Conservation (phyloP, 768 basidiomycete species). For the Lactifluus echinatus region DNA sequence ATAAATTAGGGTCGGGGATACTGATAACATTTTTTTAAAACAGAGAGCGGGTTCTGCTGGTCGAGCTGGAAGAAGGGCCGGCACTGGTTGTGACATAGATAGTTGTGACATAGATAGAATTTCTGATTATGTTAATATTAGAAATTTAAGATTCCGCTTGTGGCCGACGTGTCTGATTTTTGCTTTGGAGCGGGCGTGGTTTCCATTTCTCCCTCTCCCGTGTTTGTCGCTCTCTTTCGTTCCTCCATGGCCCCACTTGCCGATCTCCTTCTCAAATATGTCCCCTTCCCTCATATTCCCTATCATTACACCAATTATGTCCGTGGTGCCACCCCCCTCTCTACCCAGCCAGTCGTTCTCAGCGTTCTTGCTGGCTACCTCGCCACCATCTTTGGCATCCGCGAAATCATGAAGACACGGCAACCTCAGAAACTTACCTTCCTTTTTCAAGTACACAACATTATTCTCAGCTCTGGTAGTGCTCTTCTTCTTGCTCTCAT, state of each 20-base stretch:
- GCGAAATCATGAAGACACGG: constrained; percentile 74
- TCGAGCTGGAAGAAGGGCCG: constrained; percentile 43
- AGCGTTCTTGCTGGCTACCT: constrained; percentile 73
- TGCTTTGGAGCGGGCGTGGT: too few species aligned
- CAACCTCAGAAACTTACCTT: constrained; percentile 66
- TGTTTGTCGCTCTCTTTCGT: constrained; percentile 10
- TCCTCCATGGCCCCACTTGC: constrained; percentile 60
- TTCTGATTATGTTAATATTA: background rate
- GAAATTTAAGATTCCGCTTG: constrained; percentile 7
- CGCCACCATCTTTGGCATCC: constrained; percentile 77
- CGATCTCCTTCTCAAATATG: constrained; percentile 52
- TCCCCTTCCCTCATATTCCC: constrained; percentile 50
- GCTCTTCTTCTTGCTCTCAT: constrained; percentile 80
- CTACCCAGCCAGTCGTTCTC: constrained; percentile 63
- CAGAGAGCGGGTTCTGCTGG: constrained; percentile 44
- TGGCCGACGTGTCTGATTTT: background rate
- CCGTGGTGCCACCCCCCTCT: constrained; percentile 69
- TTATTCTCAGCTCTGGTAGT: constrained; percentile 78
- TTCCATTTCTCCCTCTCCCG: background rate
- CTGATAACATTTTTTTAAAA: background rate
- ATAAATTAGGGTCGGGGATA: background rate
- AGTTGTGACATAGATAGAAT: too few species aligned
- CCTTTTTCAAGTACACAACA: constrained; percentile 87
- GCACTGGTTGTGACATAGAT: constrained; percentile 48
- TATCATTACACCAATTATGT: constrained; percentile 54